A percentile compares a stretch with the other conserved stretches of the same genome.
phyloP scores from a whole-genome alignment of 169 alveolate species.

The Cryptosporidium sp. region DNA sequence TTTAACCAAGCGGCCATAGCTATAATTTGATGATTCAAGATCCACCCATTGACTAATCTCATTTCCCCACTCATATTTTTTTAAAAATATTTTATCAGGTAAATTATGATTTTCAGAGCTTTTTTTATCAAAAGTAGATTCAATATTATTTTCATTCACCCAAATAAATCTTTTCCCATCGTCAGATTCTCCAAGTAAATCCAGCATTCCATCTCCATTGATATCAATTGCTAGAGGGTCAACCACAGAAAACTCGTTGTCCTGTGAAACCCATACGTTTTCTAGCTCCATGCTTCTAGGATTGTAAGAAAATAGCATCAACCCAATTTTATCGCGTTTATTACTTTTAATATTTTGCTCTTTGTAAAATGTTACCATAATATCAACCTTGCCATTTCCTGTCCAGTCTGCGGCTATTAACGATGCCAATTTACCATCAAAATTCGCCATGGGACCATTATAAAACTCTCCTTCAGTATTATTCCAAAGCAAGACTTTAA shows the following conservation, averaged over 20 bases:
- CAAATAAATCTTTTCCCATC: constrained; percentile 79
- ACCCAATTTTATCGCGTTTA: constrained; percentile 4
- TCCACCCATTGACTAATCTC: constrained; percentile 58
- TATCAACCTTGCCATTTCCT: constrained; percentile 45
- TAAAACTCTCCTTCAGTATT: constrained; percentile 23
- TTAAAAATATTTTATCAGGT: background rate
- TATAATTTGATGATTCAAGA: constrained; percentile 72
- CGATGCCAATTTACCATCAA: constrained; percentile 17
- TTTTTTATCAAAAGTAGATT: constrained; percentile 6
- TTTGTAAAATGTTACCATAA: constrained; percentile 18
- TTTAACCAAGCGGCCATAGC: constrained; percentile 80
- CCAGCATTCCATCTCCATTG: constrained; percentile 86
- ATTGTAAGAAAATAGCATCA: constrained; percentile 8
- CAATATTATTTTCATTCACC: constrained; percentile 78
- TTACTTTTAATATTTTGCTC: constrained; percentile 1
- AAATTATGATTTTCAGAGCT: background rate
- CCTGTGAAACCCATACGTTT: constrained; percentile 36
- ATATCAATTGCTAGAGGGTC: constrained; percentile 86
- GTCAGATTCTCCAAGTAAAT: constrained; percentile 75
- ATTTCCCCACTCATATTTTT: constrained; percentile 35
- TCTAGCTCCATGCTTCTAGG: constrained; percentile 30
- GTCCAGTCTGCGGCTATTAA: constrained; percentile 51
- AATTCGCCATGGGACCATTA: constrained; percentile 2
- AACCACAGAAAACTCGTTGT: constrained; percentile 79
- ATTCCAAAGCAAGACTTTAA: constrained; percentile 40